Base-by-base conservation (phyloP, 768 basidiomycete genomes). In the Panellus pusillus region DNA sequence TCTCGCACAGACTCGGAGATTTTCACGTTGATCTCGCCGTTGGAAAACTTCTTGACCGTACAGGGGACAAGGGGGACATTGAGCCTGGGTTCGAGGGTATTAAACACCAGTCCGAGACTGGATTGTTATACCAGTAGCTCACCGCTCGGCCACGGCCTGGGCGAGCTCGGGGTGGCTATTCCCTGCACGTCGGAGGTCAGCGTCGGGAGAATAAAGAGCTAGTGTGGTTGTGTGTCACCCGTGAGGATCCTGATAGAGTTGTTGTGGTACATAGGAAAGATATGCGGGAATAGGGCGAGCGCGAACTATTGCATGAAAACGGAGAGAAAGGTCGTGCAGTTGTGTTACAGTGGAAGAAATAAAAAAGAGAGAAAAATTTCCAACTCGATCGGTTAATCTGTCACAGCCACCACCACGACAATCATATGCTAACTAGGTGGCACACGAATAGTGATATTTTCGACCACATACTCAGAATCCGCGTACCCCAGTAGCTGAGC, bases 151-250 rank as follows among this genome's bases (percentile, higher is more conserved):
- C 74, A 99, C 93, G 57, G 86, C 80, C 67, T 89, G 82, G 72
- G 96, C 96, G 78, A 99, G 89, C 82, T 95, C 91, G 66, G 93
- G 93, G 77, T 99, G 97, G 71, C 92, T 94, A 75, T 95, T 96
- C 69, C 96, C 95, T 97, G 74, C 37, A 39, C 37, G 17, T 9
- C 28, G 28, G 17, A 12, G 36, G 46, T 45, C 17, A 52, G 56
- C 18, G 32, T 38, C 29, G 17, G 38, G n/a, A 29, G 24, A 24
- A 24, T 41, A 29, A 45, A 15, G 31, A 13, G 8, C n/a, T 5
- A 12, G 6, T 27, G 36, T n/a, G 14, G 9, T 20, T 8, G 49
- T 14, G 9, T 19, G 36, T 14, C 82, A 88, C 89, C 89, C 67
- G 89, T 76, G 59, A 91, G 76, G 62, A 91, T 77, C 68, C 86